Conservation (phyloP, 805 yeast species). For the Myxozyma neglecta region DNA sequence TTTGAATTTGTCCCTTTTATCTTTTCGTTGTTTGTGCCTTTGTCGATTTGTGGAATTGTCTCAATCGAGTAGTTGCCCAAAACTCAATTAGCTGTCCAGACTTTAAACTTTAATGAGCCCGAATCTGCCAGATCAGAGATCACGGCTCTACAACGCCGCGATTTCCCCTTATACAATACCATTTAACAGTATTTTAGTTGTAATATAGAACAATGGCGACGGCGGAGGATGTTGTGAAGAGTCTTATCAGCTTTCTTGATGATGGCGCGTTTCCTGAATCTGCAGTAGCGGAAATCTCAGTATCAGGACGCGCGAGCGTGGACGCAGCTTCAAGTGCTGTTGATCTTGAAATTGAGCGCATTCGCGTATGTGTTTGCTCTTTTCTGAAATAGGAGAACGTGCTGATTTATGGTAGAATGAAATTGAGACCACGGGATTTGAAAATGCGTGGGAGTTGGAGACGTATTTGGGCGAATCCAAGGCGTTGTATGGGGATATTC, state of each 20-base stretch:
- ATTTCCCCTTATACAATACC: background rate
- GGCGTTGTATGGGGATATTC: conserved; percentile 7
- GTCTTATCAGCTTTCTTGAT: conserved; percentile 19
- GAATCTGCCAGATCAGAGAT: too few relatives aligned
- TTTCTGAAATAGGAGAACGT: too few relatives aligned
- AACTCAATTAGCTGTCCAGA: too few relatives aligned
- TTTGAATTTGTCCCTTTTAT: too few relatives aligned
- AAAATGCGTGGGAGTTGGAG: conserved; percentile 22
- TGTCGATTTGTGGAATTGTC: too few relatives aligned
- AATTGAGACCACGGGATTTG: conserved; percentile 15
- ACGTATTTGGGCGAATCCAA: conserved; percentile 12
- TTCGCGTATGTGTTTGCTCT: conserved; percentile 7
- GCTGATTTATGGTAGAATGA: conserved; percentile 2
- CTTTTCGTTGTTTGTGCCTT: too few relatives aligned
- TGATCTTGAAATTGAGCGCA: conserved; percentile 13
- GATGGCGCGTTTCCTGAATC: conserved; percentile 25
- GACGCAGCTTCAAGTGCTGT: conserved; percentile 5
- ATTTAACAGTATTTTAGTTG: background rate
- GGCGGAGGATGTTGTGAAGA: conserved; percentile 3
- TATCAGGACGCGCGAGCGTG: conserved; percentile 15
- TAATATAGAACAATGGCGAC: background rate
- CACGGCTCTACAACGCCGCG: too few relatives aligned
- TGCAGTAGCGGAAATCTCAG: conserved; percentile 5
- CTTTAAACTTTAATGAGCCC: too few relatives aligned
- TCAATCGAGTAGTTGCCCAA: too few relatives aligned